These are phyloP conservation scores for Blastobotrys proliferans DNA, from an alignment of 1,139 yeast species.

Conservation along the genomic window DNA sequence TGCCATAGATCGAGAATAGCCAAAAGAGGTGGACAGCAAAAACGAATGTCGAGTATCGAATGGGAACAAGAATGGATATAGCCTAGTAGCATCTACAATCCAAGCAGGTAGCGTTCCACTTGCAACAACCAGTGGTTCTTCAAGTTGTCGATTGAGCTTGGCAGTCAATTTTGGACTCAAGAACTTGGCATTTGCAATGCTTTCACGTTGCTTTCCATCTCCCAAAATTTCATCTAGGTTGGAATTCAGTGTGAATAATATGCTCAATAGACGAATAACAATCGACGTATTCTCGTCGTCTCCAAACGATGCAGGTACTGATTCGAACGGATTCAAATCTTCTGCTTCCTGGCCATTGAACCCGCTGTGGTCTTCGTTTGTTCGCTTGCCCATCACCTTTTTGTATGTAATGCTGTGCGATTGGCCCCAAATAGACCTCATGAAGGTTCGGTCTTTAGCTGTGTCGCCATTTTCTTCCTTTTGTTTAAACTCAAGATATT, in stretches of 20 bases:
- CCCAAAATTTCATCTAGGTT: constrained; percentile 27
- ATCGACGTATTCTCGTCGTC: constrained; percentile 47
- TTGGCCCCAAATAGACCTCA: constrained; percentile 52
- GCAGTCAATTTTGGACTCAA: constrained; percentile 82
- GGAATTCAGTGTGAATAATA: constrained; percentile 48
- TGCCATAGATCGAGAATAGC: constrained; percentile 78
- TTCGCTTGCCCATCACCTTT: constrained; percentile 31
- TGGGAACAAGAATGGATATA: constrained; percentile 81
- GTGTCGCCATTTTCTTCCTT: constrained; percentile 1
- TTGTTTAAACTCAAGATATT: constrained; percentile 40
- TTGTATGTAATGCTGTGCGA: constrained; percentile 54
- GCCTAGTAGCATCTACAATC: constrained; percentile 68
- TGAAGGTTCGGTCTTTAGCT: constrained; percentile 30
- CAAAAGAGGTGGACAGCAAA: constrained; percentile 85
- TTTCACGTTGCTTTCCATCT: not conserved
- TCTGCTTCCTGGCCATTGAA: constrained; percentile 25
- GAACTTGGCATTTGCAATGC: constrained; percentile 47
- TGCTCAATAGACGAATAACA: constrained; percentile 53
- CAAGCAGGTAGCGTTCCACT: constrained; percentile 80
- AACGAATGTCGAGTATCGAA: constrained; percentile 74
- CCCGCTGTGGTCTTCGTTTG: not conserved
- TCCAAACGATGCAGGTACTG: constrained; percentile 33
- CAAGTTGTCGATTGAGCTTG: constrained; percentile 79
- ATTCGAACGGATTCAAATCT: constrained; percentile 31
- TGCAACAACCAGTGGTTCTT: constrained; percentile 84